phyloP scores from a whole-genome alignment of 2,329 filamentous ascomycete species.

The Sordariomycetes sp. region DNA sequence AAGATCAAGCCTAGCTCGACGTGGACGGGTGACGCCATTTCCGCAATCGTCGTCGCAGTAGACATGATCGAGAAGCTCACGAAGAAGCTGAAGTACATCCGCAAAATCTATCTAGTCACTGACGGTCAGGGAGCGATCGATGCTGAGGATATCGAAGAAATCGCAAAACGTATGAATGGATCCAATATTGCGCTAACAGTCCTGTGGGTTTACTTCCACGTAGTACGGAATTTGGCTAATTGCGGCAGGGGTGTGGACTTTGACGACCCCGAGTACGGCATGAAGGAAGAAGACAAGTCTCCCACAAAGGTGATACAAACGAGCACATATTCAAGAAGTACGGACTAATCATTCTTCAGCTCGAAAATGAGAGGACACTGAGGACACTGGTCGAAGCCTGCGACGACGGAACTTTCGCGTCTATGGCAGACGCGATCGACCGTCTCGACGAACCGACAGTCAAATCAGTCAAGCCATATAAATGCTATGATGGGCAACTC shows the following conservation, averaged over 20 bases:
- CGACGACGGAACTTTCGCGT: slow-evolving; percentile 64
- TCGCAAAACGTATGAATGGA: slow-evolving; percentile 65
- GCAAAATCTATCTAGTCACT: slow-evolving; percentile 77
- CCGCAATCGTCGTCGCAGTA: slow-evolving; percentile 76
- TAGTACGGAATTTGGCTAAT: neutral
- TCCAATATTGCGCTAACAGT: slow-evolving; percentile 70
- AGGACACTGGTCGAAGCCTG: slow-evolving; percentile 58
- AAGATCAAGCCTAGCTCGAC: slow-evolving; percentile 60
- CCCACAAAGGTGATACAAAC: slow-evolving; percentile 48
- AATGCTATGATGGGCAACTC: slow-evolving; percentile 70
- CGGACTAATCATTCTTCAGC: slow-evolving; percentile 12
- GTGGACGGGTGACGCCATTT: slow-evolving; percentile 71
- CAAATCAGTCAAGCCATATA: slow-evolving; percentile 67
- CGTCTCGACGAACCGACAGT: slow-evolving; percentile 69
- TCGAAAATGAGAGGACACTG: slow-evolving; percentile 62
- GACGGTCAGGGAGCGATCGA: slow-evolving; percentile 70
- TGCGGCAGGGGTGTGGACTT: slow-evolving; percentile 73
- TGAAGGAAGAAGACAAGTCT: slow-evolving; percentile 84
- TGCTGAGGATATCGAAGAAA: slow-evolving; percentile 58
- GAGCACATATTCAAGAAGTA: neutral
- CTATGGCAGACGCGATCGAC: slow-evolving; percentile 74
- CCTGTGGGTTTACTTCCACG: slow-evolving; percentile 45
- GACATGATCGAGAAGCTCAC: slow-evolving; percentile 76
- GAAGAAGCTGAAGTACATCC: slow-evolving; percentile 72
- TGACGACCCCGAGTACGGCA: slow-evolving; percentile 80